A percentile compares a stretch with the other conserved stretches of the same genome.
Conservation (phyloP, 2,329 filamentous ascomycete species). For the Epichloe gansuensis region DNA sequence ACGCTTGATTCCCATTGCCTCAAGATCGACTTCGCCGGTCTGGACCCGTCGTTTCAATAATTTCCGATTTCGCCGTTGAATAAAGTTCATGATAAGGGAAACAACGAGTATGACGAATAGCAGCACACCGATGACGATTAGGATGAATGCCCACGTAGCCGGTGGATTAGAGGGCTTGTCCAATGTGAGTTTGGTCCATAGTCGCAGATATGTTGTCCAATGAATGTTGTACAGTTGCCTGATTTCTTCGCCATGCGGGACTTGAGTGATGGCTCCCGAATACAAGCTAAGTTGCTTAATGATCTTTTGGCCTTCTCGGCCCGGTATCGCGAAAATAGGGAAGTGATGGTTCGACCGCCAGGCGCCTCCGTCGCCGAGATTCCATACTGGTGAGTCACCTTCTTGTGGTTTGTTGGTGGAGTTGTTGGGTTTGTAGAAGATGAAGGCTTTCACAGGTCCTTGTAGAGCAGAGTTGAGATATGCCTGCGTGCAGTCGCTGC, state of each 20-base stretch:
- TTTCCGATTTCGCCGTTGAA: conserved; percentile 59
- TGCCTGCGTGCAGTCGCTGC: conserved; percentile 54
- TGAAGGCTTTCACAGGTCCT: conserved; percentile 48
- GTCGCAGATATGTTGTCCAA: conserved; percentile 44
- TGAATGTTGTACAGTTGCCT: conserved; percentile 40
- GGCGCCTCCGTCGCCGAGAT: conserved; percentile 50
- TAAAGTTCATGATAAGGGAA: conserved; percentile 60
- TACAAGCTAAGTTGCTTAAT: conserved; percentile 63
- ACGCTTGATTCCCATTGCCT: conserved; percentile 72
- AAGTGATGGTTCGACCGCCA: conserved; percentile 63
- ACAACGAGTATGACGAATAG: conserved; percentile 53
- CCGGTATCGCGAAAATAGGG: conserved; percentile 73
- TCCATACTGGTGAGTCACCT: conserved; percentile 53
- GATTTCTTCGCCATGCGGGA: conserved; percentile 46
- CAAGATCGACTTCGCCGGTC: conserved; percentile 71
- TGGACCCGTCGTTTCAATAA: conserved; percentile 57
- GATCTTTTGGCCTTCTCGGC: conserved; percentile 50
- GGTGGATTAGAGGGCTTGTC: conserved; percentile 43
- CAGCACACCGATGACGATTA: conserved; percentile 59
- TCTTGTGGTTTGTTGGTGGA: conserved; percentile 50
- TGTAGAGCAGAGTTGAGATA: conserved; percentile 52
- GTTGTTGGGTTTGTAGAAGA: conserved; percentile 49
- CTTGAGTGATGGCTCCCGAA: conserved; percentile 56
- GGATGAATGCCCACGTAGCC: conserved; percentile 68
- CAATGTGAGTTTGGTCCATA: conserved; percentile 43